Conservation (phyloP, 345 rosid species). For the Gossypium arboreum region DNA sequence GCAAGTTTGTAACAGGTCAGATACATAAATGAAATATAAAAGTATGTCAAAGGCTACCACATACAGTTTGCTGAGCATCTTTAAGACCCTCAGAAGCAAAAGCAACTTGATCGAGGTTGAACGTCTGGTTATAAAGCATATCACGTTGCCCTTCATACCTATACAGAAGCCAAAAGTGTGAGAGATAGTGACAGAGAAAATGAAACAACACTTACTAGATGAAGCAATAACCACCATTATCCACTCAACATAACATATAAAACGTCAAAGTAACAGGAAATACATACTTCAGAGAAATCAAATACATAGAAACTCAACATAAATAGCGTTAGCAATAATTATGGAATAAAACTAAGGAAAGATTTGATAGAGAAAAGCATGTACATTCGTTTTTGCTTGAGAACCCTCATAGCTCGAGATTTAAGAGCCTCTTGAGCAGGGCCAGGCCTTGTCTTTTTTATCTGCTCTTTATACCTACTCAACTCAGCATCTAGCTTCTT, state of each 20-base stretch:
- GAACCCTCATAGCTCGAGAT: slow-evolving; percentile 84
- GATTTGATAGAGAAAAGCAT: slow-evolving; percentile 3
- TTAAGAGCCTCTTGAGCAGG: slow-evolving; percentile 69
- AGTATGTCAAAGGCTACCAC: slow-evolving; percentile 17
- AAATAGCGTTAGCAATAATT: not conserved
- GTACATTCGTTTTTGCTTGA: slow-evolving; percentile 90
- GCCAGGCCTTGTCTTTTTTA: slow-evolving; percentile 87
- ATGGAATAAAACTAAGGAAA: not conserved
- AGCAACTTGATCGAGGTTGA: slow-evolving; percentile 99
- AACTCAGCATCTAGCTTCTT: slow-evolving; percentile 80
- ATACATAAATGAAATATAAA: not conserved
- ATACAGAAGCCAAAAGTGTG: slow-evolving; percentile 9
- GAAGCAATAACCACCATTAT: not conserved
- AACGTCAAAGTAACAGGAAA: not conserved
- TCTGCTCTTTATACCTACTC: slow-evolving; percentile 69
- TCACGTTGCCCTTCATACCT: slow-evolving; percentile 99
- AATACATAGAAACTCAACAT: not conserved
- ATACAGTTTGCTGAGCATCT: slow-evolving; percentile 98
- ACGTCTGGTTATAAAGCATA: slow-evolving; percentile 94
- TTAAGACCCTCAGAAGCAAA: slow-evolving; percentile 97
- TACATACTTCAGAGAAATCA: not conserved
- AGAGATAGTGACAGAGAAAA: not conserved
- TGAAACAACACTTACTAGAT: not conserved
- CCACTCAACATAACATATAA: not conserved
- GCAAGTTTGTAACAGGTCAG: not conserved